Conservation (phyloP, 1,139 yeast species). For the Yamadazyma oceani region DNA sequence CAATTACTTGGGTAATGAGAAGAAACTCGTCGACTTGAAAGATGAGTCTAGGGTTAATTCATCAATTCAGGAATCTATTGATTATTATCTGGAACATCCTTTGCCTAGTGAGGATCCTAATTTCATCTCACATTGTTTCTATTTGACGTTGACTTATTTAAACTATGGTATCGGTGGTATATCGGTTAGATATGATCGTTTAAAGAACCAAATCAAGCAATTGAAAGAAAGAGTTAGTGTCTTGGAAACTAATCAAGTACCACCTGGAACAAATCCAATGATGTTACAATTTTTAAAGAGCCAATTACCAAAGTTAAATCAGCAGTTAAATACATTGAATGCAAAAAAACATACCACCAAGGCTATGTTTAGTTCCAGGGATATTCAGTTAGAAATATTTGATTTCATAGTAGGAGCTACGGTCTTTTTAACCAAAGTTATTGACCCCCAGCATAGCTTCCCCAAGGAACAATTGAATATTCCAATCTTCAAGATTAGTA, state of each 20-base stretch:
- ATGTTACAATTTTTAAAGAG: constrained; percentile 30
- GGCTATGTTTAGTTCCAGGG: constrained; percentile 57
- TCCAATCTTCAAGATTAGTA: constrained; percentile 62
- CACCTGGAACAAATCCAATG: constrained; percentile 30
- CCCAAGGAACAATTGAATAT: constrained; percentile 57
- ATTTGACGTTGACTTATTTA: constrained; percentile 70
- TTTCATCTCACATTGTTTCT: constrained; percentile 88
- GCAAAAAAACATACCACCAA: constrained; percentile 55
- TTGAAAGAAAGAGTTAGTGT: constrained; percentile 51
- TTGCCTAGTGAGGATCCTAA: constrained; percentile 45
- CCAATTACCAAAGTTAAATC: constrained; percentile 48
- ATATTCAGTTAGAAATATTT: constrained; percentile 63
- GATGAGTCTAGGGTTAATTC: constrained; percentile 87
- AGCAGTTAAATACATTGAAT: constrained; percentile 37
- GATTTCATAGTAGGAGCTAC: constrained; percentile 78
- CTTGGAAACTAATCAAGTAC: constrained; percentile 34
- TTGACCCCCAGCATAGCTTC: constrained; percentile 68
- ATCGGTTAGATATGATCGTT: constrained; percentile 54
- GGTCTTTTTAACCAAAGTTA: constrained; percentile 65
- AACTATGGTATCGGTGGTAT: constrained; percentile 92
- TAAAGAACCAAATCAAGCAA: constrained; percentile 53
- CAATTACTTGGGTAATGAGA: constrained; percentile 49
- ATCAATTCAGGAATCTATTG: constrained; percentile 66
- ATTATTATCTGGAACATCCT: constrained; percentile 40
- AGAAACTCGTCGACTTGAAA: constrained; percentile 55